These are phyloP conservation scores for Saccharomyces hybrid DNA, from an alignment of 1,139 yeast species.

Conservation along the genomic window DNA sequence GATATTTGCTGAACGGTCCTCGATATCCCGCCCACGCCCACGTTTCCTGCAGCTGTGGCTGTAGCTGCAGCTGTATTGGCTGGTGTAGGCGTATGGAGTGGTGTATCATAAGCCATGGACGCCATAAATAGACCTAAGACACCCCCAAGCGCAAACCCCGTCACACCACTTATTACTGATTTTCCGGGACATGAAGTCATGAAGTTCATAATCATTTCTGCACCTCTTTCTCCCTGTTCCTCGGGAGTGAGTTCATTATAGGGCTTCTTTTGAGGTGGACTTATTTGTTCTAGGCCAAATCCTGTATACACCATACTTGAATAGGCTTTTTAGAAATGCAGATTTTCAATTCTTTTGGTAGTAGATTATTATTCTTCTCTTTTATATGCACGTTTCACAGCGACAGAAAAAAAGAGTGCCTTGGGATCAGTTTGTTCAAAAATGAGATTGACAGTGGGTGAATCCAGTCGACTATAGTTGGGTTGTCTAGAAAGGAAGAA, in stretches of 20 bases:
- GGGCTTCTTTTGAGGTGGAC: slow-evolving; percentile 38
- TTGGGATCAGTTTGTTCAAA: too few relatives aligned
- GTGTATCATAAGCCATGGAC: slow-evolving; percentile 47
- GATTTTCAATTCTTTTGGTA: not conserved
- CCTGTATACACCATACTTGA: slow-evolving; percentile 33
- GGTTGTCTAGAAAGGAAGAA: too few relatives aligned
- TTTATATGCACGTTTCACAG: not conserved
- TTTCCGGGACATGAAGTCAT: slow-evolving; percentile 97
- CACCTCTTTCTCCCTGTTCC: slow-evolving; percentile 90
- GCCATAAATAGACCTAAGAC: slow-evolving; percentile 97
- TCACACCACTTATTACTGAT: slow-evolving; percentile 82
- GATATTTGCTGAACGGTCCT: slow-evolving; percentile 45
- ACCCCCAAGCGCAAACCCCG: slow-evolving; percentile 94
- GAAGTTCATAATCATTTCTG: slow-evolving; percentile 69
- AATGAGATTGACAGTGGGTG: too few relatives aligned
- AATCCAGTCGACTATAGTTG: too few relatives aligned
- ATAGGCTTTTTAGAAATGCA: not conserved
- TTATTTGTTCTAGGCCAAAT: slow-evolving; percentile 34
- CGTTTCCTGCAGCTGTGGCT: not conserved
- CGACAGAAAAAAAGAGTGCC: not conserved
- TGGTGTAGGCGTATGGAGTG: slow-evolving; percentile 29
- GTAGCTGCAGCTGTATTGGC: slow-evolving; percentile 32
- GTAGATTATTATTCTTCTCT: too few relatives aligned
- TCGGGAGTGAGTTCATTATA: slow-evolving; percentile 74
- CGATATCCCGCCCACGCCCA: slow-evolving; percentile 8